Conservation (phyloP, 768 basidiomycete genomes). For the Coprinellus micaceus region DNA sequence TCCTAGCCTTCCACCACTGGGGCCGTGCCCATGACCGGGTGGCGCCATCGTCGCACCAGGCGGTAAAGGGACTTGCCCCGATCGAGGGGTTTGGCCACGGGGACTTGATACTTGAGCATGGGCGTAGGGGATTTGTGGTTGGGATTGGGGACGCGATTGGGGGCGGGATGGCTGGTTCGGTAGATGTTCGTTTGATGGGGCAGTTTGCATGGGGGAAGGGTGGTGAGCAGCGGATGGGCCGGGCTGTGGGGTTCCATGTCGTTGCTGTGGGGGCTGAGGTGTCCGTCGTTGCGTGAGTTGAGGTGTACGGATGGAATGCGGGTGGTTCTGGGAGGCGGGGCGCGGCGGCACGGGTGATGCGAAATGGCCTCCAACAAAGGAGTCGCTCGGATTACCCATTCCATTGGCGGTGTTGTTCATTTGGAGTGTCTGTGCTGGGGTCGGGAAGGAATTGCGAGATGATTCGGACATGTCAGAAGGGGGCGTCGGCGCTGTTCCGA, state of each 20-base stretch:
- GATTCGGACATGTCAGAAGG: constrained; percentile 1
- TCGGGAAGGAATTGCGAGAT: constrained; percentile 39
- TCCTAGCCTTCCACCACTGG: no score
- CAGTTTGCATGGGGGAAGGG: constrained; percentile 23
- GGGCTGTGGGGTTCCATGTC: neutral
- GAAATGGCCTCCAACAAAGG: constrained; percentile 24
- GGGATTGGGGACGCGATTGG: constrained; percentile 55
- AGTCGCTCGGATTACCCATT: neutral
- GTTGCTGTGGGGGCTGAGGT: constrained; percentile 19
- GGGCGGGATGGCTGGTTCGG: constrained; percentile 48
- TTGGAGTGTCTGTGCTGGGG: constrained; percentile 10
- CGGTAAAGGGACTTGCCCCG: constrained; percentile 25
- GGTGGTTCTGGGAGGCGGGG: constrained; percentile 11
- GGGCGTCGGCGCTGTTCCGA: constrained; percentile 2
- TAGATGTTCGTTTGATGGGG: constrained; percentile 44
- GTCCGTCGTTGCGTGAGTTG: constrained; percentile 24
- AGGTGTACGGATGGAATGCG: constrained; percentile 4
- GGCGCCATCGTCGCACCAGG: constrained; percentile 21
- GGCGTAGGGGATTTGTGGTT: neutral
- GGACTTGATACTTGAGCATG: constrained; percentile 26
- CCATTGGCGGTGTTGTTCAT: constrained; percentile 4
- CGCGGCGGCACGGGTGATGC: constrained; percentile 30
- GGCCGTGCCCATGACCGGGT: constrained; percentile 24
- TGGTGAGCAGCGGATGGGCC: constrained; percentile 28
- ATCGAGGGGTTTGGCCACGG: constrained; percentile 44